A percentile compares a stretch with the other conserved stretches of the same genome.
phyloP scores from a whole-genome alignment of 371 early-diverging fungal species.

The Dichotomocladium elegans region DNA sequence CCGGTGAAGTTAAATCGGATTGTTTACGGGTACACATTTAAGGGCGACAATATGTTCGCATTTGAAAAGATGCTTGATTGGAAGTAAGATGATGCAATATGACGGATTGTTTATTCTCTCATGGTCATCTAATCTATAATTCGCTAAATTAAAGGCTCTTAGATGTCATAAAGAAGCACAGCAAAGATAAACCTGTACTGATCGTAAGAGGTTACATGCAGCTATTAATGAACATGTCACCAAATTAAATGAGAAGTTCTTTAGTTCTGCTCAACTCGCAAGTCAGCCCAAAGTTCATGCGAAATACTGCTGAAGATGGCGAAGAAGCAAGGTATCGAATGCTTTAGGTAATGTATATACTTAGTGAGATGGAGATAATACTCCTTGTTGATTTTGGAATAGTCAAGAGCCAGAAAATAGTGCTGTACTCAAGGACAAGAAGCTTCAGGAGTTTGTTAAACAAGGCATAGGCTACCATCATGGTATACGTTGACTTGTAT shows the following conservation, averaged over 20 bases:
- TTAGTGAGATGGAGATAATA: no score
- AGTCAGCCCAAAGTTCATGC: constrained; percentile 62
- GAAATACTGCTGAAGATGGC: constrained; percentile 42
- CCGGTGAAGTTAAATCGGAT: constrained; percentile 66
- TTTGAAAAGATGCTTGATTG: constrained; percentile 67
- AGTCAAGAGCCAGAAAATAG: no score
- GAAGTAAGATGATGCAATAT: constrained; percentile 37
- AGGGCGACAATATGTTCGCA: constrained; percentile 44
- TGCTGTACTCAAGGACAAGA: constrained; percentile 24
- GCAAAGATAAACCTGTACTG: constrained; percentile 55
- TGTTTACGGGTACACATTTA: constrained; percentile 55
- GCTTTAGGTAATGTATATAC: constrained; percentile 27
- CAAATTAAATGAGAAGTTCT: not conserved
- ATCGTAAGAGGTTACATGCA: constrained; percentile 43
- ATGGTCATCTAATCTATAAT: no score
- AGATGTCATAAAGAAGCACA: constrained; percentile 56
- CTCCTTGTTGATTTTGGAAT: not conserved
- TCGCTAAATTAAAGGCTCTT: constrained; percentile 59
- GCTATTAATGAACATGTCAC: not conserved
- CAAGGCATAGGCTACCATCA: constrained; percentile 77
- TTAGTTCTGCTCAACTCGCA: constrained; percentile 77
- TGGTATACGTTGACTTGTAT: constrained; percentile 22
- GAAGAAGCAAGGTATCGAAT: constrained; percentile 12
- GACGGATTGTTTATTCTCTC: not conserved
- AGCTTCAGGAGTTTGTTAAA: constrained; percentile 29